Conservation (phyloP, 129 eudicot genomes). For the Logfia minima region DNA sequence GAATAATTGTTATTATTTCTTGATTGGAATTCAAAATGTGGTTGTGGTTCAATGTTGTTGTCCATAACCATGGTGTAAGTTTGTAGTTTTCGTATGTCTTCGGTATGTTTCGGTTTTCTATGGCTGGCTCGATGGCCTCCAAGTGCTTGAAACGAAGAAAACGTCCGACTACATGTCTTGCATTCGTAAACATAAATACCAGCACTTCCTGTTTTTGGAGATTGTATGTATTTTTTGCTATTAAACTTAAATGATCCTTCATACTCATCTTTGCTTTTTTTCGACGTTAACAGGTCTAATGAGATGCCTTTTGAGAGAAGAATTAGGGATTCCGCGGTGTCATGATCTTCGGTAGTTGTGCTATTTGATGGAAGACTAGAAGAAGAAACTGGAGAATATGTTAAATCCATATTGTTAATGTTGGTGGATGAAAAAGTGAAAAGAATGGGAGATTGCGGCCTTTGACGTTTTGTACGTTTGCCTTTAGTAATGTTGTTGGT, state of each 20-base stretch:
- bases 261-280: not conserved
- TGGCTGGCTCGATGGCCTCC: conserved; percentile 94
- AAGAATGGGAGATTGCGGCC: conserved; percentile 71
- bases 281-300: not conserved
- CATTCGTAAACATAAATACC: conserved; percentile 60
- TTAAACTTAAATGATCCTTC: conserved; percentile 35
- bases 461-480: conserved; percentile 77
- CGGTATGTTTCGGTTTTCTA: conserved; percentile 54
- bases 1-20: conserved; percentile 25
- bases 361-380: conserved; percentile 21
- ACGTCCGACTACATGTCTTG: conserved; percentile 66
- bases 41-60: conserved; percentile 32
- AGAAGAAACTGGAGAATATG: conserved; percentile 34
- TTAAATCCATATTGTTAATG: conserved; percentile 13
- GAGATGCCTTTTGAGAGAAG: conserved; percentile 56
- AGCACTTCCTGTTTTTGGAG: conserved; percentile 18
- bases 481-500: conserved; percentile 51
- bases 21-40: conserved; percentile 1
- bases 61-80: conserved; percentile 20
- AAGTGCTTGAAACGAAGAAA: conserved; percentile 78
- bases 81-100: conserved; percentile 13
- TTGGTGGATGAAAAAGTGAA: conserved; percentile 43
- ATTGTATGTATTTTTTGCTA: conserved; percentile 49
- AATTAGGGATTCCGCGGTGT: conserved; percentile 64
- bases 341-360: conserved; percentile 61